These are phyloP conservation scores for Solanum clarkiae DNA, from an alignment of 257 asterid genomes.

Conservation along the genomic window DNA sequence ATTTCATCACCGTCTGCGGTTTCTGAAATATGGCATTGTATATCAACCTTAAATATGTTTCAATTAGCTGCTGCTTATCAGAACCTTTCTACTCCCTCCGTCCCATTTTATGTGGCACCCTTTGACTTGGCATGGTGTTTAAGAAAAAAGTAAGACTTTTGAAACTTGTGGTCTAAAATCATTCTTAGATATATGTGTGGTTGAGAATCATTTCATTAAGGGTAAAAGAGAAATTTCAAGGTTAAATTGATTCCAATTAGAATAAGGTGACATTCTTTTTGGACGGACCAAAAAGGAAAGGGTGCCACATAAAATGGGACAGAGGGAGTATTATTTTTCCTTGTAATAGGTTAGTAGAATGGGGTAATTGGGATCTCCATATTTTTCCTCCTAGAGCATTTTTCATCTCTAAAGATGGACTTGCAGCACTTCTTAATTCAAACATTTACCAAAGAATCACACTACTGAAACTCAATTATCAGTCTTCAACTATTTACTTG, in stretches of 20 bases:
- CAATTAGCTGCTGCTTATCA: not conserved
- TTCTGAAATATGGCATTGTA: not conserved
- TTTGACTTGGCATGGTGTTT: too few species aligned
- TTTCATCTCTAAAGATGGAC: not conserved
- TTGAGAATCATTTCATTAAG: too few species aligned
- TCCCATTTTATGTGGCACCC: too few species aligned
- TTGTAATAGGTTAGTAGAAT: not conserved
- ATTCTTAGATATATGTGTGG: too few species aligned
- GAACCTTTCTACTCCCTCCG: not conserved
- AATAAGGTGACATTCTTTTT: too few species aligned
- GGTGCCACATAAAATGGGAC: too few species aligned
- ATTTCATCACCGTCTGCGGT: not conserved
- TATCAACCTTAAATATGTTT: not conserved
- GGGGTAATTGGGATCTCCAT: not conserved
- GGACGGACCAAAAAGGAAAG: too few species aligned
- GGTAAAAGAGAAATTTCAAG: too few species aligned
- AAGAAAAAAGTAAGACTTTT: too few species aligned
- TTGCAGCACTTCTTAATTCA: not conserved
- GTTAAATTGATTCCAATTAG: too few species aligned
- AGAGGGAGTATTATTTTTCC: not conserved
- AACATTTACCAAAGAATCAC: not conserved
- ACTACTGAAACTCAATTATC: not conserved
- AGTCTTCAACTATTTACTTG: not conserved
- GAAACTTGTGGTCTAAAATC: too few species aligned
- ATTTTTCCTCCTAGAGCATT: not conserved